phyloP scores from a whole-genome alignment of 2,329 filamentous ascomycete genomes.

The Zasmidium citrigriseum region DNA sequence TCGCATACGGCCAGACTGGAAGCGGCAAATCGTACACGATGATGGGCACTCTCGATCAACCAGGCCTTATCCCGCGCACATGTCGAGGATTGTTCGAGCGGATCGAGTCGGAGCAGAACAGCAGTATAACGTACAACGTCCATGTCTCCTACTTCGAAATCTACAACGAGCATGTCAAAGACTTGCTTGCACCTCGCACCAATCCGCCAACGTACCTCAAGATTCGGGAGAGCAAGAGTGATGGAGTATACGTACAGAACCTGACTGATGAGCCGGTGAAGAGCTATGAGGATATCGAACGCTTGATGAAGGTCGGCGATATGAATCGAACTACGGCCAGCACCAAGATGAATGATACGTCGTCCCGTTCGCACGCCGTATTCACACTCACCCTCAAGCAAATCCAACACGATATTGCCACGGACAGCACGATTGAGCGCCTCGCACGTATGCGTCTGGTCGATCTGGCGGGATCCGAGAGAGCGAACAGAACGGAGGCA shows the following conservation, averaged over 20 bases:
- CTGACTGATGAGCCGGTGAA: constrained; percentile 90
- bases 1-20: constrained; percentile 96
- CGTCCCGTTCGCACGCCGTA: constrained; percentile 91
- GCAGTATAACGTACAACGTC: constrained; percentile 94
- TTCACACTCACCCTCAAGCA: constrained; percentile 98
- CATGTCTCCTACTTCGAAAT: constrained; percentile 98
- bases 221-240: constrained; percentile 91
- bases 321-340: constrained; percentile 83
- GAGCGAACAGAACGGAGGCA: constrained; percentile 92
- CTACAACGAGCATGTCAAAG: constrained; percentile 98
- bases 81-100: constrained; percentile 95
- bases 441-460: constrained; percentile 92
- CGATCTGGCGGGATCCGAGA: constrained; percentile 90
- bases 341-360: constrained; percentile 99
- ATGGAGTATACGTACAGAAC: constrained; percentile 96
- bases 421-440: constrained; percentile 96
- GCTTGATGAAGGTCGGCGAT: constrained; percentile 89
- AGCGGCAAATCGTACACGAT: constrained; percentile 98
- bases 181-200: constrained; percentile 79
- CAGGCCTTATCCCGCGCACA: constrained; percentile 89
- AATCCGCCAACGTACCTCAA: constrained; percentile 90
- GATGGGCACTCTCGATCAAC: constrained; percentile 86
- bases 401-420: constrained; percentile 94
- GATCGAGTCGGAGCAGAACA: constrained; percentile 80
- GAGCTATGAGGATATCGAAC: constrained; percentile 82